Base-by-base conservation (phyloP, 2,329 filamentous ascomycete genomes). In the Blastomyces percursus region DNA sequence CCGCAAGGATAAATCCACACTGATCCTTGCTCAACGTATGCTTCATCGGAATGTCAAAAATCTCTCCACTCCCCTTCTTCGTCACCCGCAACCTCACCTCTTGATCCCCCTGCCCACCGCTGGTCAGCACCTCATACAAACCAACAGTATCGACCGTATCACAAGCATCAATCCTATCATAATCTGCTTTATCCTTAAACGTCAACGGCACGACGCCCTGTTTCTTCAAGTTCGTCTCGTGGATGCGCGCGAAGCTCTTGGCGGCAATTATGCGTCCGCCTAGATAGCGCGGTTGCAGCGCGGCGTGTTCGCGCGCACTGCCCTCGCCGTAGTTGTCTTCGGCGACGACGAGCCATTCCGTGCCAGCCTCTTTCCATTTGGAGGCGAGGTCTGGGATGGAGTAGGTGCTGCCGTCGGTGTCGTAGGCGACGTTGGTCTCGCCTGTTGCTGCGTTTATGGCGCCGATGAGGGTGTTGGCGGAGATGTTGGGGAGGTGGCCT, bases 311-410 rank as follows among this genome's bases (percentile, higher is more conserved):
- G 67, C 91, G 84, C 2, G 91, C 91, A 60, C 87, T 91, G 21
- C 91, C 91, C 76, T 96, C 91, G 67, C 92, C 91, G 78, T 96
- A 96, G 82, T 99, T 99, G 79, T 96, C 91, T 80, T 99, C 94
- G 21, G 93, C 94, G 35, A 99, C 90, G 14, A 97, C 91, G 63
- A 97, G 84, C 94, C 94, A 99, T 65, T 89, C 84, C 69, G 85
- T 84, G 9, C 84, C 84, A 67, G 86, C 80, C 27, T 83, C 80
- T 74, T 91, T 91, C 93, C 93, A 99, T 67, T 84, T 83, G 73
- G 85, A 85, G 1, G 88, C 94, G 14, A 99, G 85, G 66, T 94
- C 91, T 3, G 93, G 93, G 72, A 97, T 96, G 40, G 89, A 87
- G 70, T 85, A 82, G 71, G 80, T 80, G 64, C 81, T 82, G 70